Conservation (phyloP, 495 filamentous ascomycete genomes). For the Parmelia sp. region DNA sequence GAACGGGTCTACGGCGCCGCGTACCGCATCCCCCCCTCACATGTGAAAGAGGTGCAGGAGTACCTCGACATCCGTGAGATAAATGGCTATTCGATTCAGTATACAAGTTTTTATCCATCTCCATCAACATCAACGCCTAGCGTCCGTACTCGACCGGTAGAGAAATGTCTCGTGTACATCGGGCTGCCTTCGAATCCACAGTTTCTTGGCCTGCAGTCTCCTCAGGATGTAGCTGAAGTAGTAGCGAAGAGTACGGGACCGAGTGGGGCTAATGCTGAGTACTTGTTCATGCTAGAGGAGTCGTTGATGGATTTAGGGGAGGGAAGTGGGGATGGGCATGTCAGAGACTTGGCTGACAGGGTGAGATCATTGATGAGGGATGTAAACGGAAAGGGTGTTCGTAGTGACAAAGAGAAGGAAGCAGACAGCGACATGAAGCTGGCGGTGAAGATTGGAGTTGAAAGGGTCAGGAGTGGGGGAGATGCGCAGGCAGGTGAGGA, state of each 20-base stretch:
- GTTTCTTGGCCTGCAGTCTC: constrained; percentile 78
- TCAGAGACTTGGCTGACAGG: constrained; percentile 48
- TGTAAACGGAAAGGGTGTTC: constrained; percentile 31
- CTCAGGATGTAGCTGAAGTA: constrained; percentile 73
- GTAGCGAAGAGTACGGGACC: constrained; percentile 72
- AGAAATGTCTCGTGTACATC: constrained; percentile 75
- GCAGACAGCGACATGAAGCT: constrained; percentile 5
- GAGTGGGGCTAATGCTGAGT: constrained; percentile 88
- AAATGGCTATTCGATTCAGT: constrained; percentile 89
- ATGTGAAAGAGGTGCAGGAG: constrained; percentile 73
- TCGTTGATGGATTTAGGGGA: constrained; percentile 72
- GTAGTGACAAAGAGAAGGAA: background rate
- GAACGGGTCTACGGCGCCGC: constrained; percentile 69
- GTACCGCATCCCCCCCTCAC: constrained; percentile 72
- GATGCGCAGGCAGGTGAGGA: constrained; percentile 29
- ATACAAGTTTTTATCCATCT: constrained; percentile 58
- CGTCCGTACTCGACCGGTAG: constrained; percentile 34
- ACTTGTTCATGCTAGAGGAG: constrained; percentile 75
- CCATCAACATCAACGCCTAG: background rate
- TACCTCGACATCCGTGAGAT: constrained; percentile 97
- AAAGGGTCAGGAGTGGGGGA: constrained; percentile 25
- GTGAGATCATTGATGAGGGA: constrained; percentile 40
- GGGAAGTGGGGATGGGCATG: constrained; percentile 72
- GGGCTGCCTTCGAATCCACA: constrained; percentile 91
- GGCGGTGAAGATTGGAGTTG: constrained; percentile 36